Percentiles rank a stretch among this genome's conserved stretches.
phyloP scores from a whole-genome alignment of 2,329 filamentous ascomycete genomes.

The Teratosphaeria epicoccoides region DNA sequence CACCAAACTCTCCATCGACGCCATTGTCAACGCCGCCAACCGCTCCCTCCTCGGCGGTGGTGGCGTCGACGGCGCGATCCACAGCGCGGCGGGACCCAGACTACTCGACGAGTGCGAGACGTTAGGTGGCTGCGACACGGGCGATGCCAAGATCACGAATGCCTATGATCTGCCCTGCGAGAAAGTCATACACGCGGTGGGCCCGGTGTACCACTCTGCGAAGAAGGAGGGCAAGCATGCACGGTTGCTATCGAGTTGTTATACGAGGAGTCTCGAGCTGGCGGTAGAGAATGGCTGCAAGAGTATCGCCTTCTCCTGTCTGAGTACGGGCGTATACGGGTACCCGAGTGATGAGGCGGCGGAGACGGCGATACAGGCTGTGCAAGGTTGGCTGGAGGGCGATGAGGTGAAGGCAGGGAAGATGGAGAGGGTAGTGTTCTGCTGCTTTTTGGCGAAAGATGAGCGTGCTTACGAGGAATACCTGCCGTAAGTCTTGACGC shows the following conservation, averaged over 20 bases:
- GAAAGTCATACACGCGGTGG: constrained; percentile 82
- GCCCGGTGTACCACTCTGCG: constrained; percentile 57
- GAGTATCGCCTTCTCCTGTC: constrained; percentile 69
- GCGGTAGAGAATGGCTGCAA: constrained; percentile 56
- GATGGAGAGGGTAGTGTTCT: constrained; percentile 70
- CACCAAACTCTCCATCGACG: constrained; percentile 64
- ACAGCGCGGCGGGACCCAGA: constrained; percentile 61
- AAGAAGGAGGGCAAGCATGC: constrained; percentile 30
- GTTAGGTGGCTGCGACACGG: constrained; percentile 64
- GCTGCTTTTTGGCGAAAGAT: constrained; percentile 72
- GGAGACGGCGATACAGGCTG: constrained; percentile 54
- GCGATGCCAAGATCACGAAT: constrained; percentile 69
- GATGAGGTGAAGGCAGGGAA: constrained; percentile 31
- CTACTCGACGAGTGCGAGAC: constrained; percentile 61
- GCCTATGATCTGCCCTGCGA: constrained; percentile 66
- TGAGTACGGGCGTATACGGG: constrained; percentile 85
- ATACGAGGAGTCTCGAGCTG: constrained; percentile 59
- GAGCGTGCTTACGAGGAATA: constrained; percentile 57
- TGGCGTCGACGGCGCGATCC: constrained; percentile 72
- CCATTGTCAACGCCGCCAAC: constrained; percentile 93
- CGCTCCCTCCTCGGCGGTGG: constrained; percentile 66
- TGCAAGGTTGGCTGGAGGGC: constrained; percentile 43
- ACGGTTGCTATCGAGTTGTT: constrained; percentile 50
- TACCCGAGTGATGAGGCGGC: constrained; percentile 71
- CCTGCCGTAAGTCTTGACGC: constrained; percentile 58